Percentiles rank a stretch among this genome's conserved stretches.
Evolutionary conservation across 371 early-diverging fungal species (phyloP).

Genomic region (Smittium culicis): DNA sequence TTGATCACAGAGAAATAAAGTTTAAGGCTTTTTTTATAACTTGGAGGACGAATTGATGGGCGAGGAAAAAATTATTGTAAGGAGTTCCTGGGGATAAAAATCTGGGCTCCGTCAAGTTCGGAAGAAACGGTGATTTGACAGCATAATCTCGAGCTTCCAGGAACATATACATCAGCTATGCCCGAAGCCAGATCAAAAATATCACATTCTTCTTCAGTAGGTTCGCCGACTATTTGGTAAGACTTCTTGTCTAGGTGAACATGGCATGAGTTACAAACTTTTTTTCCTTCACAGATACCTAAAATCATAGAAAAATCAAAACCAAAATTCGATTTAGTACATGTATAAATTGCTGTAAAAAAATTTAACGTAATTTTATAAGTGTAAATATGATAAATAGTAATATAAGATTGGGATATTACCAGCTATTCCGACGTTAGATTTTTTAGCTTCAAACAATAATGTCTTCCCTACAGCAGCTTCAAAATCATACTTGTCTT

Average conservation of each 20-base stretch:
- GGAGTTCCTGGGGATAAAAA: not conserved
- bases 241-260: not conserved
- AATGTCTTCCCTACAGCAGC: no score
- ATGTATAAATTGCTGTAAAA: not conserved
- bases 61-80: no score
- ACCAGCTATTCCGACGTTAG: no score
- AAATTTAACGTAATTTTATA: no score
- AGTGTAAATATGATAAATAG: no score
- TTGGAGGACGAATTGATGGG: no score
- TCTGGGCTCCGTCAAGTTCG: not conserved
- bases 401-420: no score
- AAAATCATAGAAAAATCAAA: not conserved
- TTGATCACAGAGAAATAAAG: no score
- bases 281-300: conserved; percentile 4
- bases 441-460: no score
- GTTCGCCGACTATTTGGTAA: not conserved
- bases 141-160: not conserved
- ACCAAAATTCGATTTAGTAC: no score
- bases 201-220: conserved; percentile 6
- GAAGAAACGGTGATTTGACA: not conserved
- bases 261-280: conserved; percentile 4
- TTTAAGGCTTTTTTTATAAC: no score
- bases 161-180: not conserved
- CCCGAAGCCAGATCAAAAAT: conserved; percentile 2
- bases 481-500: no score